Conservation (phyloP, 371 early-diverging fungal genomes). For the Cladochytrium tenue region DNA sequence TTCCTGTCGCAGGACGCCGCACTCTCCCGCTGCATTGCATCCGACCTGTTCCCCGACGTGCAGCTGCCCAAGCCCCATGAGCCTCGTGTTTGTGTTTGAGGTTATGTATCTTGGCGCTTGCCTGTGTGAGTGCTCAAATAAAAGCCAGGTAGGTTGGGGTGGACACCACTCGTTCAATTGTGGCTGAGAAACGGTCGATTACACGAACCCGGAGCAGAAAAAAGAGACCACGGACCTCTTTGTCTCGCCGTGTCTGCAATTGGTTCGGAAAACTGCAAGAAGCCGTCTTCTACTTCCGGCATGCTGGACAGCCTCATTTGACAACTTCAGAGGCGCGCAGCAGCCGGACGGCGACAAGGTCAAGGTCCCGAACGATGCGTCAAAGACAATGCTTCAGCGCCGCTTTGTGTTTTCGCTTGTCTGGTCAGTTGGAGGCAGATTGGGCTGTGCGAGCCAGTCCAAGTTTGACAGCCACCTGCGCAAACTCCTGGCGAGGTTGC, state of each 20-base stretch:
- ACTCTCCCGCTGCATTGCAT: conserved; percentile 55
- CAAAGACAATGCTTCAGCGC: conserved; percentile 33
- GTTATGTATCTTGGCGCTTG: conserved; percentile 58
- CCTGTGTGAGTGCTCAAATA: conserved; percentile 60
- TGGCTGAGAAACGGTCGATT: conserved; percentile 48
- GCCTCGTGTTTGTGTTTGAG: conserved; percentile 64
- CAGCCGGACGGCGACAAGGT: too few relatives aligned
- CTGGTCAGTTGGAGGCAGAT: conserved; percentile 55
- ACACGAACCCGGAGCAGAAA: conserved; percentile 27
- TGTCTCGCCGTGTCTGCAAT: conserved; percentile 38
- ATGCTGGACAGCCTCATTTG: conserved; percentile 50
- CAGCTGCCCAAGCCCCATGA: conserved; percentile 61
- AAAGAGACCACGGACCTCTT: conserved; percentile 40
- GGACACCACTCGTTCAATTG: conserved; percentile 52
- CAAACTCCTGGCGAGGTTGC: conserved; percentile 14
- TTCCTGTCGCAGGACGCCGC: conserved; percentile 62
- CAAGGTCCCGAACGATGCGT: conserved; percentile 19
- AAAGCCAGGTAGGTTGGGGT: conserved; percentile 57
- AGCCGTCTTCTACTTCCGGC: conserved; percentile 52
- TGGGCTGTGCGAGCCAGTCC: conserved; percentile 46
- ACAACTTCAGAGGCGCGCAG: conserved; percentile 20
- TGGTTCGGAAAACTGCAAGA: conserved; percentile 49
- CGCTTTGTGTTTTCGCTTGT: conserved; percentile 45
- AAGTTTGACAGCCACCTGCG: conserved; percentile 47
- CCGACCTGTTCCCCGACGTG: conserved; percentile 61